Percentiles rank a stretch among this genome's conserved stretches.
These are phyloP conservation scores for Brassica incana DNA, from an alignment of 345 rosid species.

Conservation along the genomic window DNA sequence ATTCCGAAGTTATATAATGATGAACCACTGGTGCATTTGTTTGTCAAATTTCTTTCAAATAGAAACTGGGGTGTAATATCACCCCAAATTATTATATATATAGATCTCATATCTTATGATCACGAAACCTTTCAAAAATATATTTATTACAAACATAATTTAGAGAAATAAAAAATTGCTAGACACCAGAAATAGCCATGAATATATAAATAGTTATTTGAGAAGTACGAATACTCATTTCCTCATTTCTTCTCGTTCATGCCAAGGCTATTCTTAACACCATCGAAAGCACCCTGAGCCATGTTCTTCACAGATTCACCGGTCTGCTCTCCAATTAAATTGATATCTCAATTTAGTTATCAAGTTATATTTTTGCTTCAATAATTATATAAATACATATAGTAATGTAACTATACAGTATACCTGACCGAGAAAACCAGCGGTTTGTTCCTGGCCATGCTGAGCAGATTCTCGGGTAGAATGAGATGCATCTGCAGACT, in stretches of 20 bases:
- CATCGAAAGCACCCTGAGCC: conserved; percentile 48
- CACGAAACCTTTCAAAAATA: background rate
- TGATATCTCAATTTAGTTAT: background rate
- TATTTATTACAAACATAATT: conserved; percentile 29
- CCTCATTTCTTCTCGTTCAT: conserved; percentile 41
- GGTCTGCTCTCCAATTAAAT: conserved; percentile 33
- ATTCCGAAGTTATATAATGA: background rate
- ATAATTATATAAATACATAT: background rate
- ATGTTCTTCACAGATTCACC: conserved; percentile 48
- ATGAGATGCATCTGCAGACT: conserved; percentile 14
- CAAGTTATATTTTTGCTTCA: background rate
- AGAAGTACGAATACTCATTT: background rate
- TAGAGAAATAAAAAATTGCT: background rate
- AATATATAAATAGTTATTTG: conserved; percentile 6
- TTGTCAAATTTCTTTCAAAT: background rate
- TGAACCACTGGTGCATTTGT: background rate
- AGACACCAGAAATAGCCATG: conserved; percentile 10
- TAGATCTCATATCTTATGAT: conserved; percentile 21
- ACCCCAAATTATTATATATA: conserved; percentile 23
- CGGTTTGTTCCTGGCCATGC: conserved; percentile 32
- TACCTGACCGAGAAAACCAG: conserved; percentile 38
- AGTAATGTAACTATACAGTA: background rate
- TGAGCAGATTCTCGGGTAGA: conserved; percentile 28
- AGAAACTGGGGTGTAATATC: background rate
- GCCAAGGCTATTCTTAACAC: conserved; percentile 44